phyloP scores from a whole-genome alignment of 257 asterid genomes.

The Knoxia roxburghii region DNA sequence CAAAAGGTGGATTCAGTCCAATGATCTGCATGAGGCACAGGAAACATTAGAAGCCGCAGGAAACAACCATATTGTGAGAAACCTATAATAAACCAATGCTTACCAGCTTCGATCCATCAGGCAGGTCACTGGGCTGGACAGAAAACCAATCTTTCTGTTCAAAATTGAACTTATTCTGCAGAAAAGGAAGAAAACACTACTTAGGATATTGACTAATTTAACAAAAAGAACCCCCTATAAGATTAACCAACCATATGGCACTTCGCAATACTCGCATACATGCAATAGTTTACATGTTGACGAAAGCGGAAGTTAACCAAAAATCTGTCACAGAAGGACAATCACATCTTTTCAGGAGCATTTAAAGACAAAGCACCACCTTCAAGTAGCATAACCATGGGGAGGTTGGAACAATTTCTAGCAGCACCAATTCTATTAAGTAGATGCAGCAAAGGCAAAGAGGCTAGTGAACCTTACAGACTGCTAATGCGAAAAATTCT shows the following conservation, averaged over 20 bases:
- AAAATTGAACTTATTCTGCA: conserved; percentile 74
- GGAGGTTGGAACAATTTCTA: neutral
- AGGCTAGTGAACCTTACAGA: neutral
- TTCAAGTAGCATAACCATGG: neutral
- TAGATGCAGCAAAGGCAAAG: neutral
- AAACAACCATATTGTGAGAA: too few relatives aligned
- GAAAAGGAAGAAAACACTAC: conserved; percentile 15
- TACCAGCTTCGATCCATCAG: conserved; percentile 73
- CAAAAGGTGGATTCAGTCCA: conserved; percentile 97
- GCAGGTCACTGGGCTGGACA: conserved; percentile 52
- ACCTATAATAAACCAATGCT: too few relatives aligned
- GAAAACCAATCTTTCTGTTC: conserved; percentile 83
- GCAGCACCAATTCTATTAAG: neutral
- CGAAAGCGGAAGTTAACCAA: neutral
- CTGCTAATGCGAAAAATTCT: too few relatives aligned
- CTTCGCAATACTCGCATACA: neutral
- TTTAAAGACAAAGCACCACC: too few relatives aligned
- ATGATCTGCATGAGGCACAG: conserved; percentile 50
- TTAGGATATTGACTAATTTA: neutral
- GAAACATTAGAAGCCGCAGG: too few relatives aligned
- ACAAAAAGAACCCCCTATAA: neutral
- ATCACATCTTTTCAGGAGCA: neutral
- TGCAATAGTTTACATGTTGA: too few relatives aligned
- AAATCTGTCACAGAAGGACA: neutral
- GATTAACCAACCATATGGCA: neutral